phyloP scores from a whole-genome alignment of 495 filamentous ascomycete species.

The Aspergillus asperescens region DNA sequence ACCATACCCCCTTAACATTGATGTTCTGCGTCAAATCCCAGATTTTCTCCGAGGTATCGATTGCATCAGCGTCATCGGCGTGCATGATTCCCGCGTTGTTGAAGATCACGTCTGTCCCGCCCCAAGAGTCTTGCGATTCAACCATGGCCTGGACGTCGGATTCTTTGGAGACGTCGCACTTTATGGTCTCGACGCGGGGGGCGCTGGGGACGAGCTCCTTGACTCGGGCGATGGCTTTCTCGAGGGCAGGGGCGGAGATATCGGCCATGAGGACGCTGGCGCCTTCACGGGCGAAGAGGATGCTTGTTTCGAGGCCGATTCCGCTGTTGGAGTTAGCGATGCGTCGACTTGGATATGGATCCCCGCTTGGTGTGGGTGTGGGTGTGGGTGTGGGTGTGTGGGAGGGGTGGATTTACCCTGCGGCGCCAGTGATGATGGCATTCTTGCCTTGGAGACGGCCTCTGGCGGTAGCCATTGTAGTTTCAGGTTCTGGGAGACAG shows the following conservation, averaged over 20 bases:
- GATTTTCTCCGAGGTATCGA: conserved; percentile 79
- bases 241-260: conserved; percentile 67
- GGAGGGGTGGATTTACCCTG: conserved; percentile 57
- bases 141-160: conserved; percentile 64
- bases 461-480: conserved; percentile 3
- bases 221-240: conserved; percentile 64
- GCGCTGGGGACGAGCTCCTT: conserved; percentile 60
- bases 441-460: conserved; percentile 81
- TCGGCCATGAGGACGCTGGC: conserved; percentile 84
- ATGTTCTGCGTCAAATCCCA: conserved; percentile 93
- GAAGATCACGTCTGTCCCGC: conserved; percentile 93
- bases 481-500: background rate
- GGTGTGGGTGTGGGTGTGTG: background rate
- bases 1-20: conserved; percentile 99
- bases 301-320: conserved; percentile 90
- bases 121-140: conserved; percentile 72
- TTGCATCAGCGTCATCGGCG: conserved; percentile 75
- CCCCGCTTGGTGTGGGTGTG: background rate
- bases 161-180: conserved; percentile 65
- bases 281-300: conserved; percentile 88
- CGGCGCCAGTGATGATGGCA: conserved; percentile 83
- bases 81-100: conserved; percentile 99
- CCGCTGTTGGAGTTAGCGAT: conserved; percentile 50
- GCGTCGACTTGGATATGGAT: no score
- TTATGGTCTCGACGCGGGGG: conserved; percentile 31